Conservation (phyloP, 2,329 filamentous ascomycete species). For the Ceratocystis eucalypticola region DNA sequence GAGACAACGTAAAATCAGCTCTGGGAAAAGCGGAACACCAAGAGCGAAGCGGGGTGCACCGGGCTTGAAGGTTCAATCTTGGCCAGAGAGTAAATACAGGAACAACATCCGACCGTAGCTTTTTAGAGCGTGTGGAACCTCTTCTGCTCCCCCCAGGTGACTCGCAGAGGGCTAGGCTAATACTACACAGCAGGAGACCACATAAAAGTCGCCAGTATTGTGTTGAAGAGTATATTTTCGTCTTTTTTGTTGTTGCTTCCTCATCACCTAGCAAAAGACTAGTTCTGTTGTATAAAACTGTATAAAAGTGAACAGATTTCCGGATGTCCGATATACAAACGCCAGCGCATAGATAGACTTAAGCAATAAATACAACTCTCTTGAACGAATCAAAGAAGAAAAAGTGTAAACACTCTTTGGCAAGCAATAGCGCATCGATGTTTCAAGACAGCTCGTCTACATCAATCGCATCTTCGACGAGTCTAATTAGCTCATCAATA, state of each 20-base stretch:
- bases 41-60: no score
- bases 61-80: no score
- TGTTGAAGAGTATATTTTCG: background rate
- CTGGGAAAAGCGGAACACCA: no score
- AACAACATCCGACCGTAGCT: background rate
- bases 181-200: background rate
- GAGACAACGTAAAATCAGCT: no score
- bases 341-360: background rate
- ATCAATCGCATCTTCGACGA: constrained; percentile 66
- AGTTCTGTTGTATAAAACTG: background rate
- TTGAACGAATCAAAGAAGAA: background rate
- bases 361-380: no score
- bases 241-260: background rate
- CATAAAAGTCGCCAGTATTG: background rate
- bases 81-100: no score
- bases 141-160: background rate
- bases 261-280: no score
- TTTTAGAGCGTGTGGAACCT: background rate
- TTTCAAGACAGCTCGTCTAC: constrained; percentile 36
- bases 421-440: background rate
- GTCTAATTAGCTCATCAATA: constrained; percentile 65
- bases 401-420: background rate
- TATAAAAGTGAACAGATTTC: no score
- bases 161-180: background rate
- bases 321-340: background rate